Percentiles rank a stretch among this genome's conserved stretches.
Conservation (phyloP, 345 rosid genomes). For the Gossypium thurberi region DNA sequence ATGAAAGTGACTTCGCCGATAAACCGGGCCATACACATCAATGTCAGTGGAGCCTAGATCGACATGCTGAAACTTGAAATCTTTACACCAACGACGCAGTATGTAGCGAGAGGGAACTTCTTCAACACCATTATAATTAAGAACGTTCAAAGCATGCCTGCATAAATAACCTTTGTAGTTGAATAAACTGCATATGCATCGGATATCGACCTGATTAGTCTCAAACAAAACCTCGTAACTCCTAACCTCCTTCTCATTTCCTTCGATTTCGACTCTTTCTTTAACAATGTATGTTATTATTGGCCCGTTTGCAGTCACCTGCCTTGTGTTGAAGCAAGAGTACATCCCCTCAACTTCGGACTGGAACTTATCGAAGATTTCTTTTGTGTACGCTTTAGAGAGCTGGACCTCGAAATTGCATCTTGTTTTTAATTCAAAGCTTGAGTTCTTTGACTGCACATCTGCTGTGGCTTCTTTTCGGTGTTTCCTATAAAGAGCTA, state of each 20-base stretch:
- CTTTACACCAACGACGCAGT: constrained; percentile 34
- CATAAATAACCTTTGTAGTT: constrained; percentile 50
- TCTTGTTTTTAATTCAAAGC: constrained; percentile 41
- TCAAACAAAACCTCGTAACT: constrained; percentile 41
- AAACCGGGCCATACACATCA: constrained; percentile 28
- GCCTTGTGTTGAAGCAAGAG: constrained; percentile 48
- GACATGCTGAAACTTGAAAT: constrained; percentile 26
- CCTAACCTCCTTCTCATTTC: constrained; percentile 36
- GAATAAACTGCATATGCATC: constrained; percentile 60
- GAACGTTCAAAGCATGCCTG: constrained; percentile 55
- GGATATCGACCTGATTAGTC: constrained; percentile 35
- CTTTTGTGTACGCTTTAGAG: constrained; percentile 37
- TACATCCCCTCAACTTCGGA: constrained; percentile 48
- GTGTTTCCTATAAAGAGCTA: constrained; percentile 45
- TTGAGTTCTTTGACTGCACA: constrained; percentile 31
- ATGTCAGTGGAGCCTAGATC: constrained; percentile 17
- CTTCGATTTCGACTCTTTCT: constrained; percentile 37
- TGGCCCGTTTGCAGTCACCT: constrained; percentile 32
- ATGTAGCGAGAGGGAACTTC: constrained; percentile 44
- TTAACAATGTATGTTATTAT: constrained; percentile 42
- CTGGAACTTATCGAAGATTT: constrained; percentile 40
- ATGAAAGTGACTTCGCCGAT: constrained; percentile 28
- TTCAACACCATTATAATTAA: constrained; percentile 39
- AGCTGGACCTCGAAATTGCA: constrained; percentile 45
- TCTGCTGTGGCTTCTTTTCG: constrained; percentile 44